These are phyloP conservation scores for Dryas octopetala DNA, from an alignment of 306 rosid genomes.

Conservation along the genomic window DNA sequence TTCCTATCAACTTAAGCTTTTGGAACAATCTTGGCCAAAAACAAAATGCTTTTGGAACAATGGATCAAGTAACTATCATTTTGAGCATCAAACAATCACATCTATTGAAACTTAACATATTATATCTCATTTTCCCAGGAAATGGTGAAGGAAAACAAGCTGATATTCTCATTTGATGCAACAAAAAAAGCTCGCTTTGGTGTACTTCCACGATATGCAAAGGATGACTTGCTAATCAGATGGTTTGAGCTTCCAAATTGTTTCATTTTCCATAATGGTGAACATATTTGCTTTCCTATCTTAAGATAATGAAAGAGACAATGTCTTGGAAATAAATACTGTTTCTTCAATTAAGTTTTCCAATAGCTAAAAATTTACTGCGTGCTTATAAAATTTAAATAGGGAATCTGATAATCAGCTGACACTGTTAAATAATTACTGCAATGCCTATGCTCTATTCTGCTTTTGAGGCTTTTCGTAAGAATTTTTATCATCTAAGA, in stretches of 20 bases:
- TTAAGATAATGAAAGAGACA: background rate
- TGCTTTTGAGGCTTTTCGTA: background rate
- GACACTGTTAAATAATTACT: background rate
- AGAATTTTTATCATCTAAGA: background rate
- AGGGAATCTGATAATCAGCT: background rate
- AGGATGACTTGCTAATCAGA: constrained; percentile 71
- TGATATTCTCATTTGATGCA: constrained; percentile 74
- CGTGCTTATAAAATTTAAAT: constrained; percentile 4
- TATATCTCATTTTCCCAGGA: constrained; percentile 60
- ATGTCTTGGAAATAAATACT: background rate
- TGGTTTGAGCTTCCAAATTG: constrained; percentile 99
- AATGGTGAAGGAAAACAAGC: constrained; percentile 86
- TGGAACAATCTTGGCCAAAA: background rate
- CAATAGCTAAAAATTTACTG: background rate
- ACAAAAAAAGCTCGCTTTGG: constrained; percentile 93
- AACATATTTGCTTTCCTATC: background rate
- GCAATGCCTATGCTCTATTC: background rate
- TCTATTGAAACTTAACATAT: constrained; percentile 16
- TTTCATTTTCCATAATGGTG: constrained; percentile 96
- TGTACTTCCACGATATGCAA: constrained; percentile 88
- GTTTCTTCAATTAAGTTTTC: background rate
- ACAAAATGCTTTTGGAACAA: background rate
- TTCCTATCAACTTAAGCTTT: background rate
- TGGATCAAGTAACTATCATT: background rate
- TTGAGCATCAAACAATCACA: constrained; percentile 9